Evolutionary conservation across 176 grass and related monocot genomes (phyloP), one percentile per base, ranked within the genome.

Genomic region (Chloris gayana): DNA sequence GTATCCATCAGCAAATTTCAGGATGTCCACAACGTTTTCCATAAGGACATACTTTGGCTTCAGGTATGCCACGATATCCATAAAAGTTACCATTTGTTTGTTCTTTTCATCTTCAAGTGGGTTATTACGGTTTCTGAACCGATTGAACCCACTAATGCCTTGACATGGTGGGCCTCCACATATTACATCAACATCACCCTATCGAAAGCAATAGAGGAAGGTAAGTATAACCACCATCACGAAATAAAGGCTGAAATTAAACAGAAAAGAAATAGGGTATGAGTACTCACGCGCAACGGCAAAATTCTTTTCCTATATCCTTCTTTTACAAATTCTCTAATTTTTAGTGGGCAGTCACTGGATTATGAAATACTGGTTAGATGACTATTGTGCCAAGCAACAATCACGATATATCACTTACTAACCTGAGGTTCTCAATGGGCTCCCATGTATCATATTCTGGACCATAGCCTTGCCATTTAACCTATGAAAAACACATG

Each of bases 1-100:
- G 53, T 91, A 93, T 1, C 95, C 92, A 21, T 93, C 82, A 5
- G 95, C 88, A 73, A 98, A 98, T 41, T 93, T 98, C 0, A 98
- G 39, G 62, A 98, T 95, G 47, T 98, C 95, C 0, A 98, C 95
- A 0, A 98, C 95, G 70, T 98, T 98, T 59, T 98, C 95, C 95
- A 98, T 98, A 0, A 98, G 58, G 5, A 98, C 95, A 45, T 91
- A 98, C 81, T 82, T 94, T 19, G 92, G 95, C 49, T 91, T 89
- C 11, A 98, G 72, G 29, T 90, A 95, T 0, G 86, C 75, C 17
- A 95, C 90, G 11, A 98, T 89, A 34, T 98, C 90, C 95, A 95
- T 95, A 22, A 80, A 98, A 0, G 90, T 89, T 5, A 91, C 77
- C 95, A 98, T 91, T n/a, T 98, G 90, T 39, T 85, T 57, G 9